A percentile compares a stretch with the other conserved stretches of the same genome.
Conservation (phyloP, 495 filamentous ascomycete species). For the Hypoxylon rickii region DNA sequence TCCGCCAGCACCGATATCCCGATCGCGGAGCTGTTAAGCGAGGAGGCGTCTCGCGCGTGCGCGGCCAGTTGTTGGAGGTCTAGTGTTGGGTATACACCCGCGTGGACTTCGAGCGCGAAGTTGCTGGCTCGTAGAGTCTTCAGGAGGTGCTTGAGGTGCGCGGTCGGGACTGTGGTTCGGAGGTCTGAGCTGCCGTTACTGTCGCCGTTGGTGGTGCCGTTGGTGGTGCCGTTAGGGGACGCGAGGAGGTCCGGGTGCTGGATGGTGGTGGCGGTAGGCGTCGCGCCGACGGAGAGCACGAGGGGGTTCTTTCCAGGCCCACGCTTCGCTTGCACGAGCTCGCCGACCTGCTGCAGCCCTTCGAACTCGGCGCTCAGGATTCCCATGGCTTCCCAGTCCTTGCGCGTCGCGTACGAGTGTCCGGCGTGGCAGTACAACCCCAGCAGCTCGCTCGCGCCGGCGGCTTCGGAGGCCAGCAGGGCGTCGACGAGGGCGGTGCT, state of each 20-base stretch:
- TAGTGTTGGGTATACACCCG: constrained; percentile 72
- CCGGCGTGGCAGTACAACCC: constrained; percentile 84
- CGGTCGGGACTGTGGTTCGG: constrained; percentile 23
- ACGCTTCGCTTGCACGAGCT: constrained; percentile 36
- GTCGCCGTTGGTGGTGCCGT: neutral
- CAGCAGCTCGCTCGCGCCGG: constrained; percentile 51
- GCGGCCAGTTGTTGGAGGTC: constrained; percentile 86
- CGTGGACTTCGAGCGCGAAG: constrained; percentile 68
- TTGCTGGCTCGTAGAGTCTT: constrained; percentile 31
- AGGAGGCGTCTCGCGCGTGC: constrained; percentile 52
- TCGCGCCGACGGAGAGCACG: constrained; percentile 77
- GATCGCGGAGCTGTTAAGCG: constrained; percentile 57
- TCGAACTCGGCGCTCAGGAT: constrained; percentile 65
- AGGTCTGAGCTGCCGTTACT: constrained; percentile 1
- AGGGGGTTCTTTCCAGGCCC: constrained; percentile 43
- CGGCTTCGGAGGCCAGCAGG: constrained; percentile 46
- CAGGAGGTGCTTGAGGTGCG: constrained; percentile 36
- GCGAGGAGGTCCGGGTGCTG: constrained; percentile 39
- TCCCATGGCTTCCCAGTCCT: constrained; percentile 57
- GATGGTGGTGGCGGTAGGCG: constrained; percentile 71
- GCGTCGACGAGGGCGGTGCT: constrained; percentile 58
- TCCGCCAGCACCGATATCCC: constrained; percentile 74
- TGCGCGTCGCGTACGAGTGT: constrained; percentile 66
- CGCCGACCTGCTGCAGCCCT: constrained; percentile 56
- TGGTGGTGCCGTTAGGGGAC: neutral